Evolutionary conservation across 108 stramenopile genomes (phyloP).

Genomic region (Skeletonema potamos): DNA sequence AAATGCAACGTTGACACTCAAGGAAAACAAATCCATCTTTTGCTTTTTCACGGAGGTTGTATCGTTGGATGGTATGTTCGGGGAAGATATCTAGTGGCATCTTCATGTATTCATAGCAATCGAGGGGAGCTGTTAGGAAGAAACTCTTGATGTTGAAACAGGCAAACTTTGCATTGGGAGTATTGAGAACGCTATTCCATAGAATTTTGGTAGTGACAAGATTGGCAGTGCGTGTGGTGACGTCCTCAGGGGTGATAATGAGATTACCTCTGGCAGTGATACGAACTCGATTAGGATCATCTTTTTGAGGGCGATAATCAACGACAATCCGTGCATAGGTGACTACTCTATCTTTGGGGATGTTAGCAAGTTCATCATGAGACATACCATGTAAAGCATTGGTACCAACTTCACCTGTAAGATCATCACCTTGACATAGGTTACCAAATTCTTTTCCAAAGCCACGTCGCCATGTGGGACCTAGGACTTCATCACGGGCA

Average conservation of each 20-base stretch:
- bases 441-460: slow-evolving; percentile 4
- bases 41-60: slow-evolving; percentile 3
- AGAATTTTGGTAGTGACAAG: slow-evolving; percentile 30
- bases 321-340: background rate
- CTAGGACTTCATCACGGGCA: background rate
- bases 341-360: slow-evolving; percentile 22
- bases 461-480: background rate
- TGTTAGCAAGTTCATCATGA: background rate
- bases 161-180: slow-evolving; percentile 16
- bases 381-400: background rate
- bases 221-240: slow-evolving; percentile 24
- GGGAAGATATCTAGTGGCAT: slow-evolving; percentile 28
- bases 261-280: slow-evolving; percentile 39
- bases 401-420: background rate
- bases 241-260: slow-evolving; percentile 13
- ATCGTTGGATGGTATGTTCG: slow-evolving; percentile 20
- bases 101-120: slow-evolving; percentile 38
- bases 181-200: slow-evolving; percentile 47
- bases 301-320: background rate
- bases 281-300: background rate
- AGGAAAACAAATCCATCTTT: slow-evolving; percentile 13
- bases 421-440: background rate
- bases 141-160: slow-evolving; percentile 45
- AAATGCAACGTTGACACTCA: slow-evolving; percentile 32
- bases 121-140: slow-evolving; percentile 35